Base-by-base conservation (phyloP, 768 basidiomycete species). In the Phylloporus sp. region DNA sequence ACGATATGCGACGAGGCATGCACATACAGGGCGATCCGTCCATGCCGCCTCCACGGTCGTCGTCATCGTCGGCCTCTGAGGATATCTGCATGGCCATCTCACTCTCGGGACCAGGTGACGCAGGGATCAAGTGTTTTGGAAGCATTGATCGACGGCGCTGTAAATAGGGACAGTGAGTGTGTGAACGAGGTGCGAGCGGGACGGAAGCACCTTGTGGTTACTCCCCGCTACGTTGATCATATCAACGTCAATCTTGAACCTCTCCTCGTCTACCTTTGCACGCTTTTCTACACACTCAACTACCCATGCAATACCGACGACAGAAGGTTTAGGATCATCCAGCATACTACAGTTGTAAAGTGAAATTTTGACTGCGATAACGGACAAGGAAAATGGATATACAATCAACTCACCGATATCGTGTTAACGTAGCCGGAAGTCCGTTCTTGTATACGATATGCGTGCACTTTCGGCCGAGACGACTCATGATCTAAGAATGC, bases 381-480 rank as follows among this genome's bases (percentile, higher is more conserved):
- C 11, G 4, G 31, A 22, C n/a, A 20, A 23, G 31, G 15, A 3
- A n/a, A 43, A 47, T 6, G 23, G 28, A 16, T 7, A 13, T 44
- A 27, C 43, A 41, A 43, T 20, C 12, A 29, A 68, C 76, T 52
- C 50, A 86, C 85, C 84, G 77, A 68, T 88, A 90, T 35, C 82
- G 81, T 20, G 76, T 78, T 39, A 91, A 62, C 3, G 92, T 95
- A 55, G 84, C 84, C 63, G 81, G 78, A 20, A 82, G 65, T 1
- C 91, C 91, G 52, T 89, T 86, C 75, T 93, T 95, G 68, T 78
- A 94, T 7, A 95, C 80, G 52, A 95, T 81, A 66, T 92, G 91
- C 6, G 90, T 92, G 58, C 91, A 85, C 18, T 79, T 80, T 62
- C 84, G 80, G 26, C 86, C 81, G 18, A 88, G 80, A 48, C 87